phyloP scores from a whole-genome alignment of 768 basidiomycete species.

The Boletus rubropictus region DNA sequence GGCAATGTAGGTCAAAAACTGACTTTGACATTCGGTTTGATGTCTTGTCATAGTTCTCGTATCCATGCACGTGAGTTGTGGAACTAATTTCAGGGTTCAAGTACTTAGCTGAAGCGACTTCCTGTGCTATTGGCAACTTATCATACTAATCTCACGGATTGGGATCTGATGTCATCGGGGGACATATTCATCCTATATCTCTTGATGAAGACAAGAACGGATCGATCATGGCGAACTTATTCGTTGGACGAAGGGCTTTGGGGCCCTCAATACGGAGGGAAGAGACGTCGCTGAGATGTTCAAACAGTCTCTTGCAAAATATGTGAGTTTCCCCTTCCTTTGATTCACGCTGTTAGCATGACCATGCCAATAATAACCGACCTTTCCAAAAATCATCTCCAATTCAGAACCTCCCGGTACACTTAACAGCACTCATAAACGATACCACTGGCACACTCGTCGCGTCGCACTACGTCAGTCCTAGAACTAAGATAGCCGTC shows the following conservation, averaged over 20 bases:
- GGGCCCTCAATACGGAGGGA: constrained; percentile 86
- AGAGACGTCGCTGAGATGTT: constrained; percentile 93
- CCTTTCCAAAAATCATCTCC: neutral
- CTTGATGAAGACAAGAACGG: constrained; percentile 63
- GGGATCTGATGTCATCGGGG: neutral
- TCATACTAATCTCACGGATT: neutral
- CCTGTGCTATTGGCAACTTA: neutral
- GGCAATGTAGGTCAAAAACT: neutral
- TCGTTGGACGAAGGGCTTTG: constrained; percentile 99
- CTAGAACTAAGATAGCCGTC: constrained; percentile 84
- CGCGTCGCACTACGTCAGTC: constrained; percentile 93
- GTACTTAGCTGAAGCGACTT: neutral
- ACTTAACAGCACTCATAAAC: constrained; percentile 85
- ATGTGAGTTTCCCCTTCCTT: constrained; percentile 42
- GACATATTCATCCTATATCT: neutral
- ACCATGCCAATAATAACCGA: neutral
- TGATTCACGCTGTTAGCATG: neutral
- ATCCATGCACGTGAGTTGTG: constrained; percentile 80
- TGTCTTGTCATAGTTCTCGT: constrained; percentile 68
- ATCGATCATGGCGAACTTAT: constrained; percentile 94
- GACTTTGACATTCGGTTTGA: constrained; percentile 1
- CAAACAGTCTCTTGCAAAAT: constrained; percentile 68
- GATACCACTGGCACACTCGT: constrained; percentile 98
- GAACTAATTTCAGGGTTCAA: neutral
- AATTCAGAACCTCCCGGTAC: constrained; percentile 71